A percentile compares a stretch with the other conserved stretches of the same genome.
Evolutionary conservation across 371 early-diverging fungal genomes (phyloP).

Genomic region (Funneliformis caledonium): DNA sequence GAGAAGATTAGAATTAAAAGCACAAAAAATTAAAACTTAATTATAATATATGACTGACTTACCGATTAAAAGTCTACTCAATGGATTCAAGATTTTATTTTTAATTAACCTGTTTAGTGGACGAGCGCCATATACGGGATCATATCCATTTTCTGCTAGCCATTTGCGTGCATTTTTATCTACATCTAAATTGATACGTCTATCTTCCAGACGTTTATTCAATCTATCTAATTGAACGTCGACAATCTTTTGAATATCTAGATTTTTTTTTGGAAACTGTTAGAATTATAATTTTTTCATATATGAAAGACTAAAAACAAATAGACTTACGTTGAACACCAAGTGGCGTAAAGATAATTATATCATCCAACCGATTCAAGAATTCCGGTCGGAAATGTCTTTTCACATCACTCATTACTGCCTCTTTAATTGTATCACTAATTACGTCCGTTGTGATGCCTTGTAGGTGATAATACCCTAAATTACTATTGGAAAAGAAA

Average conservation of each 20-base stretch:
- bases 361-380: constrained; percentile 89
- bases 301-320: neutral
- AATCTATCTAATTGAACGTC: constrained; percentile 78
- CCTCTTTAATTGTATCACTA: constrained; percentile 56
- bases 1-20: neutral
- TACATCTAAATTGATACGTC: constrained; percentile 75
- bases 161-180: constrained; percentile 72
- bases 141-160: constrained; percentile 81
- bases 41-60: neutral
- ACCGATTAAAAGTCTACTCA: constrained; percentile 75
- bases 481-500: constrained; percentile 29
- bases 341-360: constrained; percentile 67
- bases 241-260: constrained; percentile 75
- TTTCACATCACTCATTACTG: constrained; percentile 75
- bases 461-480: constrained; percentile 75
- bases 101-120: constrained; percentile 84
- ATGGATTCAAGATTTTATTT: constrained; percentile 77
- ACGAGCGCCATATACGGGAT: constrained; percentile 85
- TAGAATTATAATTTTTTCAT: neutral
- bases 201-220: constrained; percentile 74
- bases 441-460: constrained; percentile 59
- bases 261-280: neutral
- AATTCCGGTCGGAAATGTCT: constrained; percentile 89
- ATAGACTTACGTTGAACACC: constrained; percentile 53
- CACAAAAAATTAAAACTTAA: neutral